phyloP scores from a whole-genome alignment of 345 rosid genomes.

The Murraya koenigii region DNA sequence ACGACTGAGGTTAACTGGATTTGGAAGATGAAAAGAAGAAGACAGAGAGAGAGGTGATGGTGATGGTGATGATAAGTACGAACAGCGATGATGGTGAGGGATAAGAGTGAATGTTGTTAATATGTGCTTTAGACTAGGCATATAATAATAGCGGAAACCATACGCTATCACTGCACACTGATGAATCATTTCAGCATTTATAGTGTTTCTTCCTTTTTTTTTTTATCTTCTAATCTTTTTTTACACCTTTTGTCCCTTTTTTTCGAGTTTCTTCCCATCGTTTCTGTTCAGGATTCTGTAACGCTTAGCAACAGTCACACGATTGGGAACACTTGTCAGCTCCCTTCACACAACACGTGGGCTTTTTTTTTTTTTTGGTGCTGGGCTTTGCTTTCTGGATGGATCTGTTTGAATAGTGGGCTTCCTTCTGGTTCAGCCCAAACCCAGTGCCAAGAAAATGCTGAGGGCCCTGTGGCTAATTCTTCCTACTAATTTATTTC shows the following conservation, averaged over 20 bases:
- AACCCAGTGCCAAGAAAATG: not conserved
- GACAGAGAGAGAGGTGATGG: conserved; percentile 7
- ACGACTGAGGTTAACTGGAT: conserved; percentile 12
- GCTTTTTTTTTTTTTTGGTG: too few species aligned
- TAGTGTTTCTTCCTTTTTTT: not conserved
- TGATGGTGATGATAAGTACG: conserved; percentile 3
- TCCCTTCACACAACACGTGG: not conserved
- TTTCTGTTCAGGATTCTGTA: not conserved
- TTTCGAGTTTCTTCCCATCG: conserved; percentile 26
- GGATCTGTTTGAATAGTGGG: not conserved
- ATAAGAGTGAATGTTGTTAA: conserved; percentile 19
- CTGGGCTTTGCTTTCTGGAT: not conserved
- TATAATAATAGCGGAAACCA: conserved; percentile 36
- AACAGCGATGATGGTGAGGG: conserved; percentile 20
- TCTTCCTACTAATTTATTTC: too few species aligned
- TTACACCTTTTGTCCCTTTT: not conserved
- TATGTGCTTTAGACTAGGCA: conserved; percentile 35
- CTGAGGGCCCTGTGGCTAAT: too few species aligned
- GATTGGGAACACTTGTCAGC: not conserved
- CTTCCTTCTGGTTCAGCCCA: not conserved
- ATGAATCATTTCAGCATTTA: conserved; percentile 18
- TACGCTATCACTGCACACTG: conserved; percentile 37
- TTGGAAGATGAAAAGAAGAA: conserved; percentile 23
- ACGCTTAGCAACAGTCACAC: not conserved
- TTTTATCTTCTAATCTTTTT: not conserved